Base-by-base conservation (phyloP, 352 stramenopile species). In the Phytophthora idaei region DNA sequence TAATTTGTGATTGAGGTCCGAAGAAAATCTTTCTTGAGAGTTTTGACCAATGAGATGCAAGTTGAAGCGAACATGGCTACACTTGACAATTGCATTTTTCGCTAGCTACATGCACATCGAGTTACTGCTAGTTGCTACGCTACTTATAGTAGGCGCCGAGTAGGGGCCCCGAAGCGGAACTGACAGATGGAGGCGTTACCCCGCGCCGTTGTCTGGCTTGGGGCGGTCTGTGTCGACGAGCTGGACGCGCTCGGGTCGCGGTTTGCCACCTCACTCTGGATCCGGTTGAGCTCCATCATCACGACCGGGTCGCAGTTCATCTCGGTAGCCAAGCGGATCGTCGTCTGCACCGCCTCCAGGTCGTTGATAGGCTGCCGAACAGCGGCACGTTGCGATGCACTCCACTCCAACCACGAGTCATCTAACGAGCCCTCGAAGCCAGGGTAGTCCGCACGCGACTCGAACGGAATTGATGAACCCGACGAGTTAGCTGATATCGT, bases 301-400 rank as follows among this genome's bases (percentile, higher is more conserved):
- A 86, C 85, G 34, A 69, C 57, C 3, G 78, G 54, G 34, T 90
- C 78, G 62, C 78, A 89, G 52, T 86, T 85, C 84, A 89, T 90
- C 51, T 90, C 81, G 15, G 67, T 76, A 5, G 81, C 78, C 25
- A 92, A 67, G 12, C 74, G 81, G 41, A 92, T 81, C 31, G 86
- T 83, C 6, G 76, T 88, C 58, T 90, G 78, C 15, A 92, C 57
- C 7, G 84, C 84, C 45, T 83, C 73, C 25, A 89, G 46, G 51
- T 91, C 81, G 31, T 78, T 80, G 5, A 69, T 71, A 31, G 57
- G 57, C 10, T 78, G 78, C 1, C 61, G 58, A 21, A 39, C 42
- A 31, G 71, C 31, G 5, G 61, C 45, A 50, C 71, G 53, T 25
- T 90, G 76, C 8, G 73, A 74, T 27, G 72, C 68, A 36, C 54